Conservation (phyloP, 306 rosid species). For the Astragalus membranaceus region DNA sequence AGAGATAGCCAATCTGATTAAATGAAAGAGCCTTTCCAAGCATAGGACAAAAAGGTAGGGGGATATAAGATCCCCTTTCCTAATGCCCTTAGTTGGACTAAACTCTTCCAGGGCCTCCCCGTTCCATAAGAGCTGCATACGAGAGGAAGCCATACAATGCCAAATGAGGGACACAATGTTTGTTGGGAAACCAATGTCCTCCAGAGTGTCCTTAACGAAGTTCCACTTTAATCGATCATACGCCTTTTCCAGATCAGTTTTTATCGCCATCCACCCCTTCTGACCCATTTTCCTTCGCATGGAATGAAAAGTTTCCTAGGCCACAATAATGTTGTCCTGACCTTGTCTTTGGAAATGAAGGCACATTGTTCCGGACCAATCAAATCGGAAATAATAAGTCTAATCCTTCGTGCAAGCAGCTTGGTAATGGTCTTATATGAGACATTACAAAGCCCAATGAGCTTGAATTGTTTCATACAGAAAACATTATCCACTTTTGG, state of each 20-base stretch:
- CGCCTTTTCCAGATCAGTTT: no score
- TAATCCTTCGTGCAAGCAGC: no score
- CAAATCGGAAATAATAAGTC: no score
- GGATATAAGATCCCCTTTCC: background rate
- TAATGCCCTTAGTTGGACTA: background rate
- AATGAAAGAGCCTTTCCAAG: background rate
- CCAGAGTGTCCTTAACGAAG: background rate
- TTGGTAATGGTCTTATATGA: no score
- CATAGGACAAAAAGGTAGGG: background rate
- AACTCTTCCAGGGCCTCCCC: background rate
- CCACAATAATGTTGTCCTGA: background rate
- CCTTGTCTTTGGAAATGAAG: background rate
- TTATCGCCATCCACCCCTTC: background rate
- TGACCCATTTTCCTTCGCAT: background rate
- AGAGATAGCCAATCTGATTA: background rate
- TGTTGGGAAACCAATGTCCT: background rate
- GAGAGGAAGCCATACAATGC: background rate
- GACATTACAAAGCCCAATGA: no score
- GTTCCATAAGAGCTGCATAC: background rate
- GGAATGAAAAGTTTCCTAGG: background rate
- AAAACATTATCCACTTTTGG: no score
- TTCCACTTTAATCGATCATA: no score
- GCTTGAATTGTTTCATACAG: no score
- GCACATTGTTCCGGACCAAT: background rate
- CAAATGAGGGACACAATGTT: background rate